Percentiles rank a stretch among this genome's conserved stretches.
Conservation (phyloP, 1,284 basidiomycete genomes). For the Puccinia polysora region DNA sequence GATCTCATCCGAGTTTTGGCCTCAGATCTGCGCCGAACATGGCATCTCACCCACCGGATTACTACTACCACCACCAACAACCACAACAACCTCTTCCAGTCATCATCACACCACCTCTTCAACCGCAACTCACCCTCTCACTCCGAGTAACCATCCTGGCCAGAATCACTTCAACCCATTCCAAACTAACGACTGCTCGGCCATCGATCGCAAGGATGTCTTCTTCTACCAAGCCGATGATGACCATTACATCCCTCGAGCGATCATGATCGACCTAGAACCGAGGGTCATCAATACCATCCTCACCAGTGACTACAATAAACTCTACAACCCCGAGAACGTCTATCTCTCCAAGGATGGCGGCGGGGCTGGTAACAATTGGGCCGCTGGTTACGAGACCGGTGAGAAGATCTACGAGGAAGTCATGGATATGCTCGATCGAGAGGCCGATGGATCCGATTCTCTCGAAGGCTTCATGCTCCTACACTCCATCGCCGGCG, state of each 20-base stretch:
- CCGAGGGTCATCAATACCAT: conserved; percentile 96
- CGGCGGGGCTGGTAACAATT: conserved; percentile 97
- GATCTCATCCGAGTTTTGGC: conserved; percentile 91
- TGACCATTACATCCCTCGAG: conserved; percentile 96
- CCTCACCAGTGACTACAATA: conserved; percentile 80
- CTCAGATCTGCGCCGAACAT: conserved; percentile 89
- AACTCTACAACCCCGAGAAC: conserved; percentile 97
- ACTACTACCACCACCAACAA: conserved; percentile 34
- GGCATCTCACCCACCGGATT: conserved; percentile 82
- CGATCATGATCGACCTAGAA: conserved; percentile 95
- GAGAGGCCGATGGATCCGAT: conserved; percentile 97
- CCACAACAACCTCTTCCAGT: not conserved
- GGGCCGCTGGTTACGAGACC: conserved; percentile 83
- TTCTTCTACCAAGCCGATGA: conserved; percentile 99
- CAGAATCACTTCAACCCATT: not conserved
- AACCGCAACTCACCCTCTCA: too few species aligned
- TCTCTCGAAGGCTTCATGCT: conserved; percentile 99
- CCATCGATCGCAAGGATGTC: conserved; percentile 84
- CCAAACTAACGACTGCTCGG: conserved; percentile 33
- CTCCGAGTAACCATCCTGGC: too few species aligned
- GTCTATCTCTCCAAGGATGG: conserved; percentile 92
- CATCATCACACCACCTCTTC: too few species aligned
- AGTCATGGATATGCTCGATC: conserved; percentile 97
- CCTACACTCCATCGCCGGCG: conserved; percentile 97
- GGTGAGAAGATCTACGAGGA: conserved; percentile 94